Evolutionary conservation across 164 flowering plant species (phyloP), one percentile per base, ranked within the genome.

Genomic region (Aristolochia fimbriata): DNA sequence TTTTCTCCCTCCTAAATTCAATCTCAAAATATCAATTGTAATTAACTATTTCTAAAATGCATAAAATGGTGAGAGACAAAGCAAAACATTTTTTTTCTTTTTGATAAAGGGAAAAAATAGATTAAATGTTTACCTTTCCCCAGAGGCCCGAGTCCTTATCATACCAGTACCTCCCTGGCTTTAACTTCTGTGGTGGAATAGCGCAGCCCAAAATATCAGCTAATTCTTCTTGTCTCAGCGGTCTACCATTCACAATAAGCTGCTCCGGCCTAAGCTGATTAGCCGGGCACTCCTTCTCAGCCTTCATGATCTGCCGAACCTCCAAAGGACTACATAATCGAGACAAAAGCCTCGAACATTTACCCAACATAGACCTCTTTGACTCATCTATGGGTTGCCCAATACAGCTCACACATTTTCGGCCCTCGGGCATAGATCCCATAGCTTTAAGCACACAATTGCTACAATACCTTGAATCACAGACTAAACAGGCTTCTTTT

Each of bases 401-500:
- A 57, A 81, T 79, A 68, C 86, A 81, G 54, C 69, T 68, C 43
- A 81, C 79, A 46, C 86, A 81, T 51, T 81, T 81, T 46, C 86
- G 67, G 31, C 86, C 86, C 58, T 81, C 86, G 1, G 86, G 86
- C 86, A 81, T 81, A 10, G 86, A 81, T 15, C 86, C 86, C 86
- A 81, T 81, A 0, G 86, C 83, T 68, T 73, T 81, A 4, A 81
- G 72, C 70, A 81, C 60, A 54, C 86, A 79, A 49, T 77, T 77
- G 37, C 73, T 61, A 31, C 86, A 81, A 31, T 77, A 81, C 72
- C 67, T 72, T 0, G 80, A 73, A 59, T 69, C 80, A 60, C 86
- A 81, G 8, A 77, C 86, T 24, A 81, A 16, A 43, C 86, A 81
- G 0, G 78, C 69, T 64, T 79, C 83, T 58, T 65, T 79, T 55